Conservation (phyloP, 2,329 filamentous ascomycete genomes). For the Coleophoma cylindrospora region DNA sequence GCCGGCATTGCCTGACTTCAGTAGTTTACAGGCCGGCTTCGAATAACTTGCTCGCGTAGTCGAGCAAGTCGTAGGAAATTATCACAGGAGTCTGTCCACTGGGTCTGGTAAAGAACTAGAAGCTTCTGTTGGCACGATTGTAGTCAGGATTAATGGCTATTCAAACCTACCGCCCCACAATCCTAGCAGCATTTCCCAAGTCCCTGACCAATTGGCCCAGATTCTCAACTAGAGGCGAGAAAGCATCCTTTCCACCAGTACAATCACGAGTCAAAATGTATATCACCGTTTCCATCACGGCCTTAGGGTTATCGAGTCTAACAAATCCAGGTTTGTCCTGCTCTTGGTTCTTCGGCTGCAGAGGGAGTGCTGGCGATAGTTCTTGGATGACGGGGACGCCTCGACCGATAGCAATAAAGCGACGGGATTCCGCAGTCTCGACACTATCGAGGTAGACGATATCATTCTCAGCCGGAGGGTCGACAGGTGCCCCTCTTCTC, state of each 20-base stretch:
- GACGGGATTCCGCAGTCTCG: slow-evolving; percentile 3
- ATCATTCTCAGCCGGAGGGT: not conserved
- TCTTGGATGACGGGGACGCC: slow-evolving; percentile 7
- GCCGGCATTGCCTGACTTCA: too few relatives aligned
- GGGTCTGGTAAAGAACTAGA: too few relatives aligned
- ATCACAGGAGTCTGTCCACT: too few relatives aligned
- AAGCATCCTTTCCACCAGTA: not conserved
- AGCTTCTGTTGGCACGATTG: too few relatives aligned
- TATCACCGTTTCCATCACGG: slow-evolving; percentile 8
- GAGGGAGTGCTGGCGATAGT: not conserved
- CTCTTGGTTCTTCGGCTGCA: not conserved
- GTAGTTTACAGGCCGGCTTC: too few relatives aligned
- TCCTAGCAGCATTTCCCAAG: slow-evolving; percentile 29
- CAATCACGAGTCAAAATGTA: slow-evolving; percentile 2
- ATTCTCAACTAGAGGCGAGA: slow-evolving; percentile 63
- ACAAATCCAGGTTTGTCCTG: not conserved
- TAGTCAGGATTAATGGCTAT: not conserved
- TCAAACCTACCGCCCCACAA: not conserved
- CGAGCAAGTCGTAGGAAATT: too few relatives aligned
- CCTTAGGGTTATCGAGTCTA: slow-evolving; percentile 6
- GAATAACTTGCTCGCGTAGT: too few relatives aligned
- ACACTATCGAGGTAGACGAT: slow-evolving; percentile 6
- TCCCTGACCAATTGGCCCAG: slow-evolving; percentile 59
- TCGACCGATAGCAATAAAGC: slow-evolving; percentile 8
- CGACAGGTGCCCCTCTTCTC: not conserved